Evolutionary conservation across 2,329 filamentous ascomycete species (phyloP), one percentile per base, ranked within the genome.

Genomic region (Ophiostoma piceae): DNA sequence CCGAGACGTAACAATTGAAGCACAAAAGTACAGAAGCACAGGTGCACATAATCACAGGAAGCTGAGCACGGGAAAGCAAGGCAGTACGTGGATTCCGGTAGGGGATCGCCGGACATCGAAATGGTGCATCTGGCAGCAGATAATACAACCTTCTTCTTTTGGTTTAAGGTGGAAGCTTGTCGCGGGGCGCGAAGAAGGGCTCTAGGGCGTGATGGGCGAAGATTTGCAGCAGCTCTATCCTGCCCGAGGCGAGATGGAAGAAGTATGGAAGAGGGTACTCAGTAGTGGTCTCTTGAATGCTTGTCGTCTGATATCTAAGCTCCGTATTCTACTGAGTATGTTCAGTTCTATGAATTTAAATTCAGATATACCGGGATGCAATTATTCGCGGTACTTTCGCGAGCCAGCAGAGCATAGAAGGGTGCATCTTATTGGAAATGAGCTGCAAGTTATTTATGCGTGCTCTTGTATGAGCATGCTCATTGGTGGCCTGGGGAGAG

Each of bases 121-220:
- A 37, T 39, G 32, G 62, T 41, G 62, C 62, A 39, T 39, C 35
- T 62, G 57, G 57, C 26, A 16, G 62, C 12, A 35, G 32, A n/a
- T 29, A 19, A 32, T 66, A 60, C 69, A 66, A 68, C 69, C 69
- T 70, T 70, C 69, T 66, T 26, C 26, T 66, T 70, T 39, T 14
- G 69, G 69, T 51, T n/a, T 68, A 66, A 43, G 37, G 37, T 32
- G n/a, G 35, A 41, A 12, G 62, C 35, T 39, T 22, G 62, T 65
- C 35, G 35, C 62, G 32, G 62, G 62, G 60, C 60, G 29, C 32
- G 16, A 37, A 64, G 60, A 16, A 64, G 60, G 35, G 43, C n/a
- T 26, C 39, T 9, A 32, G 39, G 65, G n/a, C 65, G 39, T 39
- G 65, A 16, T 22, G 39, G 62, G 39, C 4, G 37, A 9, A 43